Evolutionary conservation across 306 rosid genomes (phyloP).

Genomic region (Rubus parviflorus): DNA sequence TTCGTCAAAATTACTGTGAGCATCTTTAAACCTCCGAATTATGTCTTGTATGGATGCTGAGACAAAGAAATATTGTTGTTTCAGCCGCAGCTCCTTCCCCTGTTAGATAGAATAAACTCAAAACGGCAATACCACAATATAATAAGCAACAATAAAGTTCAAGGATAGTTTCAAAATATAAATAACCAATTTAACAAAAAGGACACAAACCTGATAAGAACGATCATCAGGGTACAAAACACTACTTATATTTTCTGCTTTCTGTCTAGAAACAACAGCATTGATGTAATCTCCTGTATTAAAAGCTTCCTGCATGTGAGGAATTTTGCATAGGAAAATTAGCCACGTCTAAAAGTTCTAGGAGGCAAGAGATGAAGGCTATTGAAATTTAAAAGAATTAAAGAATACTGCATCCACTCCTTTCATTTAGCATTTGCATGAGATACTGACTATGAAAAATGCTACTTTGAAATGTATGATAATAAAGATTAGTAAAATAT

Average conservation of each 20-base stretch:
- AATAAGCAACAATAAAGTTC: not conserved
- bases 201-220: conserved; percentile 57
- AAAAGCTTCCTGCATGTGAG: conserved; percentile 57
- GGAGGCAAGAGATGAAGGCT: conserved; percentile 8
- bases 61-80: conserved; percentile 74
- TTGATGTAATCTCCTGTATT: conserved; percentile 79
- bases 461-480: not conserved
- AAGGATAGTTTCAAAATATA: not conserved
- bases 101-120: conserved; percentile 30
- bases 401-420: not conserved
- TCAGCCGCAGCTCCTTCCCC: conserved; percentile 77
- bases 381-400: not conserved
- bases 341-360: not conserved
- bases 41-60: conserved; percentile 76
- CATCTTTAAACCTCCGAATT: conserved; percentile 70
- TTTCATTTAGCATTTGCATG: conserved; percentile 12
- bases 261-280: conserved; percentile 65
- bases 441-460: not conserved
- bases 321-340: conserved; percentile 8
- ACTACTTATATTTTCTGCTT: conserved; percentile 69
- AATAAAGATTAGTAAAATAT: not conserved
- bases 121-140: not conserved
- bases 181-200: not conserved
- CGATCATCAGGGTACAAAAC: conserved; percentile 80
- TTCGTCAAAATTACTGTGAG: conserved; percentile 53